Evolutionary conservation across 306 rosid genomes (phyloP), one percentile per base, ranked within the genome.

Genomic region (Pyrus communis): DNA sequence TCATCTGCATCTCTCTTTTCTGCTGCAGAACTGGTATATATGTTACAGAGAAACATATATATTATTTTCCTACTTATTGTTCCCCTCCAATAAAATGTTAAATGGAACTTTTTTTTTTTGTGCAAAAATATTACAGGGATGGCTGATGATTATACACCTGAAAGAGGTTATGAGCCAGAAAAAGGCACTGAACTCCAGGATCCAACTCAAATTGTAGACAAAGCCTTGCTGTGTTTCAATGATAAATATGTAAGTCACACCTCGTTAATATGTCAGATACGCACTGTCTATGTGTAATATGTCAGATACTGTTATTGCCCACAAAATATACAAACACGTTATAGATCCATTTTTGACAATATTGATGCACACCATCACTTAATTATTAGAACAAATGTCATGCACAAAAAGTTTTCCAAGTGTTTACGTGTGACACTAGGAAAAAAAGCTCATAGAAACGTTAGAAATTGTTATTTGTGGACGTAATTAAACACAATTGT

Each of bases 151-250:
- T 81, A 76, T 23, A 51, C 10, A 4, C 28, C 59, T 11, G 59
- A 60, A 74, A 27, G 19, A 25, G 59, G 59, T 25, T 80, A 40
- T 57, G 25, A 19, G 3, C 81, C 87, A 0, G 79, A 77, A 14
- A 52, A 78, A 2, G 73, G 87, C 9, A 64, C 23, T 17, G 74
- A 19, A 0, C 21, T 19, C 60, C 78, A 72, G n/a, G 93, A 90
- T 60, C 93, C 96, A 11, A 15, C 91, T 79, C 85, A 87, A 82
- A 81, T 95, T 52, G 80, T 88, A 42, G 76, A 93, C 81, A 89
- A 84, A 65, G 98, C 98, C 25, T 83, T 95, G 83, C 90, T 85
- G 1, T 92, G 98, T 79, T 95, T 95, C 88, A 85, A 88, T 73
- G 87, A 92, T 67, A 89, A 86, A 86, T 75, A 90, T 80, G 98